Conservation (phyloP, 768 basidiomycete species). For the Amanita pseudoporphyria region DNA sequence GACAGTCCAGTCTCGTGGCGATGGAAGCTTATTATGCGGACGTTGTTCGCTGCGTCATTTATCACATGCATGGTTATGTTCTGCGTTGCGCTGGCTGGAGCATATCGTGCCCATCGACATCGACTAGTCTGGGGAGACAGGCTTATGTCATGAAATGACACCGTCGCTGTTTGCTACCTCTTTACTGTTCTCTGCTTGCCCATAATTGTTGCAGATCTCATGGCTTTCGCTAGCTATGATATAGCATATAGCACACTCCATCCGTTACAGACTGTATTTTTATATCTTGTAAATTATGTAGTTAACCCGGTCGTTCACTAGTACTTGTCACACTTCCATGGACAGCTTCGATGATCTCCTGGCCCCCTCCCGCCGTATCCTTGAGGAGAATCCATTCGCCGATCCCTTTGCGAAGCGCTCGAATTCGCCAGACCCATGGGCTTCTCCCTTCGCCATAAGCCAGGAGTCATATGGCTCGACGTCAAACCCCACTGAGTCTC, state of each 20-base stretch:
- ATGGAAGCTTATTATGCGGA: conserved; percentile 58
- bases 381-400: conserved; percentile 73
- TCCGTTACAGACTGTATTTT: neutral
- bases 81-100: conserved; percentile 55
- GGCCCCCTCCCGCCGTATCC: conserved; percentile 42
- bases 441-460: conserved; percentile 40
- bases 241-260: neutral
- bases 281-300: neutral
- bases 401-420: conserved; percentile 65
- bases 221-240: neutral
- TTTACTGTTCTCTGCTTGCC: neutral
- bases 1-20: conserved; percentile 63
- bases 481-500: conserved; percentile 8
- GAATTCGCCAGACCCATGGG: conserved; percentile 70
- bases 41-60: conserved; percentile 47
- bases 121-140: conserved; percentile 74
- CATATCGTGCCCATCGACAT: conserved; percentile 64
- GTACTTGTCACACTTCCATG: conserved; percentile 28
- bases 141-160: conserved; percentile 51
- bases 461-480: conserved; percentile 18
- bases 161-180: conserved; percentile 1
- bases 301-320: neutral
- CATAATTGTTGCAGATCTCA: neutral
- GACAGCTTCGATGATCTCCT: conserved; percentile 75
- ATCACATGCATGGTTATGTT: conserved; percentile 48